Percentiles rank a stretch among this genome's conserved stretches.
These are phyloP conservation scores for Blastomyces silverae DNA, from an alignment of 2,329 filamentous ascomycete species.

Conservation along the genomic window DNA sequence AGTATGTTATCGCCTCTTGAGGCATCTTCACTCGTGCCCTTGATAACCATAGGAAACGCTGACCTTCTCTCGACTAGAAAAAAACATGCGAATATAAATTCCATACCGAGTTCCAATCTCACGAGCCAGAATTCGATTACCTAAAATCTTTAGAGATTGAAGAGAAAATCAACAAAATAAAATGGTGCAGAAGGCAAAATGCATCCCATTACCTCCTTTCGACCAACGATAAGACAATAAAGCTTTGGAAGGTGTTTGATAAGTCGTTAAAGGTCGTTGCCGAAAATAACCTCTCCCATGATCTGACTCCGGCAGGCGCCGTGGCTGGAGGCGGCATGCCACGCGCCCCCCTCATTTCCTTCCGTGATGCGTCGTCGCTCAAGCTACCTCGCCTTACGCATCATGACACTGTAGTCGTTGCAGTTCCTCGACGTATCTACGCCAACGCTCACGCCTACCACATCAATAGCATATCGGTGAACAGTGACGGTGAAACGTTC, in stretches of 20 bases:
- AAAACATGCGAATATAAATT: conserved; percentile 99
- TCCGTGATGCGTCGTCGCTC: conserved; percentile 73
- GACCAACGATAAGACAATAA: conserved; percentile 99
- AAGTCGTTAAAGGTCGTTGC: conserved; percentile 98
- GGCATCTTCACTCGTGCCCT: background rate
- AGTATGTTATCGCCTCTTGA: conserved; percentile 49
- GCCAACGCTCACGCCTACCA: conserved; percentile 98
- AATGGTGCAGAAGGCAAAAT: conserved; percentile 98
- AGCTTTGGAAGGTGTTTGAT: conserved; percentile 99
- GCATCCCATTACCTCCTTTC: conserved; percentile 96
- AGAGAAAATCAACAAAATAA: conserved; percentile 99
- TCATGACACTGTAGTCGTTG: conserved; percentile 95
- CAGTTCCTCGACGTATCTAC: conserved; percentile 91
- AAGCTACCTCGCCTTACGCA: conserved; percentile 95
- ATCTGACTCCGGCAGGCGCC: conserved; percentile 69
- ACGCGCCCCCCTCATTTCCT: conserved; percentile 63
- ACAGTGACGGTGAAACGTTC: conserved; percentile 98
- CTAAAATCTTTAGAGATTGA: conserved; percentile 98
- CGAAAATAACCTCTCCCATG: conserved; percentile 95
- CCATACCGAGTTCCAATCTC: conserved; percentile 98
- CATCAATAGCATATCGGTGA: conserved; percentile 99
- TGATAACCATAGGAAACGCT: conserved; percentile 25
- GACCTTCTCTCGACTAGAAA: conserved; percentile 58
- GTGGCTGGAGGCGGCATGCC: conserved; percentile 71
- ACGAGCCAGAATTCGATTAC: conserved; percentile 99